Evolutionary conservation across 192 early-diverging fungal species (phyloP).

Genomic region (Radiomyces spectabilis): DNA sequence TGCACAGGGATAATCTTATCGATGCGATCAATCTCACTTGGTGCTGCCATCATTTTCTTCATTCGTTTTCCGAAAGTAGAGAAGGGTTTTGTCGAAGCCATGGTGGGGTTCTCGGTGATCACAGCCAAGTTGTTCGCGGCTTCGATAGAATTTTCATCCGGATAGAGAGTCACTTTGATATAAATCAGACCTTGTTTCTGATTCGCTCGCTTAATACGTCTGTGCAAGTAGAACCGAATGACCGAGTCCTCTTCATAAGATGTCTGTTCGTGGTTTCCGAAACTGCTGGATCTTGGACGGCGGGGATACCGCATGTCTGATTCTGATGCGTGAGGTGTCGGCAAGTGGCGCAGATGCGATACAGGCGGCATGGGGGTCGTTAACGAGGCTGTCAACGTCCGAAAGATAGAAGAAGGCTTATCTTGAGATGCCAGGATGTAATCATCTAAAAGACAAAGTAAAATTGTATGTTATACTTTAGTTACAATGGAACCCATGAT

Average conservation of each 20-base stretch:
- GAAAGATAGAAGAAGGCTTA: slow-evolving; percentile 38
- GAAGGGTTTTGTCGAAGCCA: not conserved
- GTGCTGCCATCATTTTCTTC: not conserved
- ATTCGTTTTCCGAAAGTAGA: too few species aligned
- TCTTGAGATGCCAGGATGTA: slow-evolving; percentile 33
- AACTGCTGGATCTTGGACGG: not conserved
- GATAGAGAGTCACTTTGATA: slow-evolving; percentile 20
- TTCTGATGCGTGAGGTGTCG: not conserved
- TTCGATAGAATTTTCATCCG: not conserved
- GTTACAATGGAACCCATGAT: not conserved
- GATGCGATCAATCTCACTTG: slow-evolving; percentile 8
- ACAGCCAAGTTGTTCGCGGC: not conserved
- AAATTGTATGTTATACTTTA: not conserved
- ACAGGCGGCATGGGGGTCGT: slow-evolving; percentile 35
- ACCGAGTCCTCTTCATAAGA: slow-evolving; percentile 20
- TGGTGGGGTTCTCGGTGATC: not conserved
- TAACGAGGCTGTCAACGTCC: slow-evolving; percentile 30
- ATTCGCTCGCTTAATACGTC: slow-evolving; percentile 20
- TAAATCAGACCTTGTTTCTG: slow-evolving; percentile 4
- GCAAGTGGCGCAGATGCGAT: slow-evolving; percentile 2
- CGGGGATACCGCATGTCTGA: not conserved
- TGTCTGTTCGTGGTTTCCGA: slow-evolving; percentile 2
- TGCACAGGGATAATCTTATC: slow-evolving; percentile 30
- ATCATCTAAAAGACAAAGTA: slow-evolving; percentile 24
- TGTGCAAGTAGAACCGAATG: slow-evolving; percentile 38